phyloP scores from a whole-genome alignment of 2,329 filamentous ascomycete genomes.

The Dothidotthia symphoricarpi region DNA sequence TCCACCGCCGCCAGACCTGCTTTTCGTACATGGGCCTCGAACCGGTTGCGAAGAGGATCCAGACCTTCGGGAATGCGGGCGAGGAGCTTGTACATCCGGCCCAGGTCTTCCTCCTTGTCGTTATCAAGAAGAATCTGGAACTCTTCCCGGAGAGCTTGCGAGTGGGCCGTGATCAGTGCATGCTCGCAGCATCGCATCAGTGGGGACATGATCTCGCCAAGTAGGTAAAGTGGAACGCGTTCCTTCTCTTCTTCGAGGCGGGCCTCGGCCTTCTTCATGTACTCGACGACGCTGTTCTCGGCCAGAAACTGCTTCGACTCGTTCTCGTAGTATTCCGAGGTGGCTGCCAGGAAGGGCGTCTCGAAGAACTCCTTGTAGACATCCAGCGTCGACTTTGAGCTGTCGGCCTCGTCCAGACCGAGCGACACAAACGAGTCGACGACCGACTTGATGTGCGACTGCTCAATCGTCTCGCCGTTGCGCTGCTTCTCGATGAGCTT shows the following conservation, averaged over 20 bases:
- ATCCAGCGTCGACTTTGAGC: slow-evolving; percentile 89
- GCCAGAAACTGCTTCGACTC: slow-evolving; percentile 94
- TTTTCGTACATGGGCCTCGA: slow-evolving; percentile 89
- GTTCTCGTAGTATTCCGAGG: slow-evolving; percentile 79
- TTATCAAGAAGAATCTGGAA: slow-evolving; percentile 93
- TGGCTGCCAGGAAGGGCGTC: slow-evolving; percentile 83
- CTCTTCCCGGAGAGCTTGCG: slow-evolving; percentile 81
- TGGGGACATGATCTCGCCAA: slow-evolving; percentile 80
- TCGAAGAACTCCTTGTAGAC: slow-evolving; percentile 94
- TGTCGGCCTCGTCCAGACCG: slow-evolving; percentile 89
- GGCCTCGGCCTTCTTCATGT: slow-evolving; percentile 98
- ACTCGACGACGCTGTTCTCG: slow-evolving; percentile 96
- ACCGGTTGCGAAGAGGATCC: slow-evolving; percentile 80
- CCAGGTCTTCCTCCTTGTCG: slow-evolving; percentile 92
- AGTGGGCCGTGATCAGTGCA: slow-evolving; percentile 86
- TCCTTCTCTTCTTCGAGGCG: slow-evolving; percentile 91
- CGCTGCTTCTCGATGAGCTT: slow-evolving; percentile 96
- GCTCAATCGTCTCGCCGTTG: slow-evolving; percentile 96
- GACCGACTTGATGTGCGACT: slow-evolving; percentile 93
- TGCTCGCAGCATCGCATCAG: slow-evolving; percentile 86
- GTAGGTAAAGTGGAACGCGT: slow-evolving; percentile 86
- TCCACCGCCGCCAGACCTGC: slow-evolving; percentile 84
- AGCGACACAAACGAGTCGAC: slow-evolving; percentile 94
- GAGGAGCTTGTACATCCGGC: slow-evolving; percentile 90
- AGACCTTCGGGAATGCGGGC: slow-evolving; percentile 87